Evolutionary conservation across 2,329 filamentous ascomycete species (phyloP), one percentile per base, ranked within the genome.

Genomic region (Scedosporium apiospermum): DNA sequence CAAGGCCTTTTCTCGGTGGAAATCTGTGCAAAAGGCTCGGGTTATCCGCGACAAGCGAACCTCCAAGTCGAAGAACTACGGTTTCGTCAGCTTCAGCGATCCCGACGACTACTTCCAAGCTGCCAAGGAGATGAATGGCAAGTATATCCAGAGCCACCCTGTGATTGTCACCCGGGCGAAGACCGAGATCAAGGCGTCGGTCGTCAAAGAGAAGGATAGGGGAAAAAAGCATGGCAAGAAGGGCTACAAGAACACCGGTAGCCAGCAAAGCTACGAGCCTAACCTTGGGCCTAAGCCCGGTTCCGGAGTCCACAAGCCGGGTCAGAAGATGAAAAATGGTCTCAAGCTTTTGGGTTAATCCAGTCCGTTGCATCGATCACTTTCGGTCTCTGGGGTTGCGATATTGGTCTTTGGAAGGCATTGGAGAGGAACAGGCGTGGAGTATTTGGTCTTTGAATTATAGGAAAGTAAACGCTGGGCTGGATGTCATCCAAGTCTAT

Each of bases 81-180:
- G 95, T 2, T 99, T 99, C 71, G 93, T 99, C 63, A 95, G 91
- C 75, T 98, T 99, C 77, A 89, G 88, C 69, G 90, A 97, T 71
- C 90, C 92, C 34, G 95, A 99, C 73, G 93, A 97, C 71, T 98
- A 96, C 74, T 98, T 99, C 80, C 86, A 91, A 70, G 93, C 95
- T 1, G 93, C 92, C 69, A 92, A 95, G 77, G 93, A 98, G 78
- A 98, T 98, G 95, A 90, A 97, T 71, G 93, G 93, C 69, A 98
- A 99, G 78, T 99, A 99, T 76, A 98, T 99, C 72, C 93, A 96
- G 70, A 97, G 92, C 73, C 95, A 98, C 74, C 95, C 95, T 0
- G 90, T 97, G 30, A 80, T 90, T 27, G 84, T 98, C 67, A 88
- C 90, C 74, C 90, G 95, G 73, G 91, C 90, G 67, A 96, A 88